Evolutionary conservation across 2,329 filamentous ascomycete genomes (phyloP).

Genomic region (Fusarium paranaense): DNA sequence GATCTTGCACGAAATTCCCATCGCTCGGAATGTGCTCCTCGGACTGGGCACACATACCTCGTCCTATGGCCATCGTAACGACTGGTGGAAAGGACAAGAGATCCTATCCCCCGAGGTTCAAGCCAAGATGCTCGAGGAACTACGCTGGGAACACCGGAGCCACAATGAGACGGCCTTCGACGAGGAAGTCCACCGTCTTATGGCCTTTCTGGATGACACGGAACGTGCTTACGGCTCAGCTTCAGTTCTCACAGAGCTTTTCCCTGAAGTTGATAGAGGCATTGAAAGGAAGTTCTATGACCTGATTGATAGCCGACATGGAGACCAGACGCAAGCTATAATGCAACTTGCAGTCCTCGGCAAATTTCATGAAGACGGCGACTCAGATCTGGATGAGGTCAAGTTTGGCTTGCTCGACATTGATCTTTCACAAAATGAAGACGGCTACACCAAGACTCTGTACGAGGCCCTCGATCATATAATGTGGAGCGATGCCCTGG

Average conservation of each 20-base stretch:
- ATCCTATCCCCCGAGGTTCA: slow-evolving; percentile 58
- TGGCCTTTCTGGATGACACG: slow-evolving; percentile 72
- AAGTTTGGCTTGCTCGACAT: slow-evolving; percentile 58
- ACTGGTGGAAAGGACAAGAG: slow-evolving; percentile 71
- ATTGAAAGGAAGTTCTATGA: slow-evolving; percentile 60
- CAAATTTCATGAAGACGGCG: slow-evolving; percentile 45
- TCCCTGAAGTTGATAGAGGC: slow-evolving; percentile 49
- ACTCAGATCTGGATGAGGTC: slow-evolving; percentile 48
- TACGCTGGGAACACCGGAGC: slow-evolving; percentile 43
- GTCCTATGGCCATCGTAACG: slow-evolving; percentile 65
- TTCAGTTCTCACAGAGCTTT: slow-evolving; percentile 56
- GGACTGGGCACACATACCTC: slow-evolving; percentile 53
- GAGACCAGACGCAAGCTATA: slow-evolving; percentile 46
- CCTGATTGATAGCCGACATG: slow-evolving; percentile 49
- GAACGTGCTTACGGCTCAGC: slow-evolving; percentile 70
- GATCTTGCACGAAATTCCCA: slow-evolving; percentile 70
- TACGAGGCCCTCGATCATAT: slow-evolving; percentile 62
- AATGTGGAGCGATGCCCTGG: slow-evolving; percentile 60
- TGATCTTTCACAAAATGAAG: slow-evolving; percentile 51
- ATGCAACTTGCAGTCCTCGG: slow-evolving; percentile 48
- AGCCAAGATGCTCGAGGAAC: slow-evolving; percentile 47
- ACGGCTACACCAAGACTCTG: slow-evolving; percentile 54
- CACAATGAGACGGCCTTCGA: slow-evolving; percentile 52
- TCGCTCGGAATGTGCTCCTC: slow-evolving; percentile 67
- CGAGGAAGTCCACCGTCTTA: slow-evolving; percentile 70